Evolutionary conservation across 2,329 filamentous ascomycete genomes (phyloP), one percentile per base, ranked within the genome.

Genomic region (Aaosphaeria arxii): DNA sequence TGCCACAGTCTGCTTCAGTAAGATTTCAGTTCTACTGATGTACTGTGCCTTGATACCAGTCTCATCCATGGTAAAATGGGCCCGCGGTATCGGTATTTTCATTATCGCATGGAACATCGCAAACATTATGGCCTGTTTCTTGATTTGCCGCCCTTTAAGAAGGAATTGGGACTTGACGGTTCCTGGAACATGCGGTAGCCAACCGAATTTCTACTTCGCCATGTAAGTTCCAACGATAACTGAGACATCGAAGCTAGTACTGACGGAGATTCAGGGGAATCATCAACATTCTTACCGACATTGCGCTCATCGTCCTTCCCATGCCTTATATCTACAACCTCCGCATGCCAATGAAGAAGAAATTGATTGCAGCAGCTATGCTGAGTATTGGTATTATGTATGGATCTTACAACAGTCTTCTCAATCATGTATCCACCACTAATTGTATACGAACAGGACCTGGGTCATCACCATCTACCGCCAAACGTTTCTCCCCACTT

Each of bases 381-480:
- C 49, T 61, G 1, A 55, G 57, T 40, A 51, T 61, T 40, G 57
- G 57, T 24, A 49, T 61, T 6, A 50, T 52, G 57, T 61, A 44
- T 42, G 54, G 49, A 33, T 11, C 9, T 6, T 11, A 29, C 4
- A 30, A 7, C 13, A 3, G 5, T 30, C 11, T 4, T 11, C 7
- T 6, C 13, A 7, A 5, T 29, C n/a, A 31, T 17, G 33, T n/a
- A 17, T n/a, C 9, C 7, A 36, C 33, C 9, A 24, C n/a, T 41
- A 11, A 29, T 2, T n/a, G 4, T 11, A 11, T 11, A 28, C 17
- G 9, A 35, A 11, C 5, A 62, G 59, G 2, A 60, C 59, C 1
- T 61, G 57, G 57, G 49, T 55, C 9, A 56, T 61, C 17, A 61
- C 54, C 7, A 57, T 60, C 11, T 62, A 62, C 28, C 52, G 57